phyloP scores from a whole-genome alignment of 495 filamentous ascomycete species.

The Xylaria venustula region DNA sequence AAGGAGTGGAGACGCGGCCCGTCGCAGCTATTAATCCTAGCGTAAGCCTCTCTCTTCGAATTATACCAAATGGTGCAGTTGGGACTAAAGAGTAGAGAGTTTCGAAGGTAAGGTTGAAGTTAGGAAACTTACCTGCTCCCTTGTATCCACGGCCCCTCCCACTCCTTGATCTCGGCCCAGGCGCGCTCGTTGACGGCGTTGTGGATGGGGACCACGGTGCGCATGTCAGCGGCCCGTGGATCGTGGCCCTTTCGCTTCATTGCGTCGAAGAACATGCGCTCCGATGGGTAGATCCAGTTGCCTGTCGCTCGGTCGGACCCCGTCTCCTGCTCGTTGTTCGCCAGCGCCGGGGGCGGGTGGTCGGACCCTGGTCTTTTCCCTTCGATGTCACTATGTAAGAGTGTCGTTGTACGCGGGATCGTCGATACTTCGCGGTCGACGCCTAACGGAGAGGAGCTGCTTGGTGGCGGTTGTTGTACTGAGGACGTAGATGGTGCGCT shows the following conservation, averaged over 20 bases:
- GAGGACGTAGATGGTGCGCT: slow-evolving; percentile 21
- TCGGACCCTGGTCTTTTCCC: slow-evolving; percentile 39
- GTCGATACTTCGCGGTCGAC: slow-evolving; percentile 73
- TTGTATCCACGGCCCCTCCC: slow-evolving; percentile 69
- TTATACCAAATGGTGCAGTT: too few relatives aligned
- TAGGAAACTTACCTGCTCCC: slow-evolving; percentile 44
- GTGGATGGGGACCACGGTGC: slow-evolving; percentile 91
- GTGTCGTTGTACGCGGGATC: slow-evolving; percentile 67
- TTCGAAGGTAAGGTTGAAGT: background rate
- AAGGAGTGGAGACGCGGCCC: slow-evolving; percentile 86
- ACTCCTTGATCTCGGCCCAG: slow-evolving; percentile 78
- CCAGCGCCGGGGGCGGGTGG: slow-evolving; percentile 56
- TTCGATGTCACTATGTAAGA: slow-evolving; percentile 25
- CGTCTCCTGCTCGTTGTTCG: slow-evolving; percentile 70
- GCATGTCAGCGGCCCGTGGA: slow-evolving; percentile 68
- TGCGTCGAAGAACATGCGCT: slow-evolving; percentile 93
- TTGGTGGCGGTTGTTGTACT: slow-evolving; percentile 35
- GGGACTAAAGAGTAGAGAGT: too few relatives aligned
- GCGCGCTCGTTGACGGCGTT: slow-evolving; percentile 94
- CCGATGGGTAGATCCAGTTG: slow-evolving; percentile 96
- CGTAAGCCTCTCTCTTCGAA: too few relatives aligned
- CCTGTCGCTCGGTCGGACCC: slow-evolving; percentile 63
- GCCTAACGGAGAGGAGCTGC: slow-evolving; percentile 34
- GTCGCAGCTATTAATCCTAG: slow-evolving; percentile 62
- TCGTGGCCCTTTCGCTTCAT: slow-evolving; percentile 78